Base-by-base conservation (phyloP, 257 asterid genomes). In the Ilex asprella region DNA sequence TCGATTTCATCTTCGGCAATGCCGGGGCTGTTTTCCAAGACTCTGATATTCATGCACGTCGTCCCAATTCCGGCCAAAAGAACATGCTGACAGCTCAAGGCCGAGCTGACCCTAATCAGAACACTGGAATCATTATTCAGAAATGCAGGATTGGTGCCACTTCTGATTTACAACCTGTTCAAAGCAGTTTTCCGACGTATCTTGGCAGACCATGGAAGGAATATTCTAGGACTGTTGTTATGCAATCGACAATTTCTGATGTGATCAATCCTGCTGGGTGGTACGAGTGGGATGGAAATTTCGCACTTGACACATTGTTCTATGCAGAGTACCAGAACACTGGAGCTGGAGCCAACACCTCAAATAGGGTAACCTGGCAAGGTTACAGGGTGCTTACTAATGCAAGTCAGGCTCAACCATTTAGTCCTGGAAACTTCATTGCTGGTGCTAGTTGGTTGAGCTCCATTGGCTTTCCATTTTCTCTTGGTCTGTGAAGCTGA, bases 11-110 rank as follows among this genome's bases (percentile, higher is more conserved):
- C 46, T 84, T 84, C 12, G 92, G 92, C 4, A 82, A 84, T 41
- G 75, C 70, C 1, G 92, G 88, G 12, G 77, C 71, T 1, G 79
- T 81, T 2, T 50, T 84, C 12, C 92, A 79, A 16, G 70, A 82
- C 65, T 79, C 86, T n/a, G 83, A 77, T 67, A 84, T 84, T 74
- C 84, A 77, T 39, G 86, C 89, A 2, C 82, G 89, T 0, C 82
- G 83, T 6, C 92, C 41, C 41, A 35, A 35, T 35, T 0, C 7
- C 7, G 41, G 41, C 7, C 8, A 35, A 8, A 35, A 8, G 39
- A 82, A 82, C 82, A 85, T 85, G 93, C 60, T 85, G 39, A 82
- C 93, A 0, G 93, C 93, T 61, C 93, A 85, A 3, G 93, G 93
- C 5, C 64, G 89, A 9, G 76, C 81, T 8, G 93, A 85, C 67